Base-by-base conservation (phyloP, 306 rosid genomes). In the Lupinus albus region DNA sequence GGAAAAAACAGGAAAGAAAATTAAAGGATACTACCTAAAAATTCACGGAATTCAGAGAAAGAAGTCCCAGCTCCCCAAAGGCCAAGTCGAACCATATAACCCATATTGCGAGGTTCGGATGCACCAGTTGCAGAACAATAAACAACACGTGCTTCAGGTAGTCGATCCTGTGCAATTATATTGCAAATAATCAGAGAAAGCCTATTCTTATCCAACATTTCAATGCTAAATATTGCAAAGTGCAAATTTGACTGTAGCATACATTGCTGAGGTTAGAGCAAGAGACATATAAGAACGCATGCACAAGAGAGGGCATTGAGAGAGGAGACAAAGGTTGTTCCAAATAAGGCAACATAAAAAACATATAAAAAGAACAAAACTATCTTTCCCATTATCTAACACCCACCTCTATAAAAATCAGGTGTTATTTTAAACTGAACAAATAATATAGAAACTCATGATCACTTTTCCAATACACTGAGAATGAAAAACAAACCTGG, bases 111-210 rank as follows among this genome's bases (percentile, higher is more conserved):
- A 65, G 98, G 99, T 74, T 93, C 97, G 25, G 97, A 88, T 57
- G 99, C 97, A 61, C 99, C 99, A 64, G 99, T 93, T 36, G 99
- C 99, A 28, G 99, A 93, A 82, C 99, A 93, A 81, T 93, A 93
- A 72, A 90, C 72, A 75, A 93, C 87, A 51, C 97, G 97, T 64
- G 90, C 97, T 73, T 88, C 89, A 42, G 95, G 89, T 54, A 93
- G 90, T 76, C 82, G 83, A 70, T 82, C 97, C 99, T 93, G 90
- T 38, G 33, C 76, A 78, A 67, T 74, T 48, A 39, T 64, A 82
- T 46, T 47, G 66, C 68, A 61, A 61, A 42, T 28, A 30, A 11
- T 63, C 46, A 76, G 49, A 61, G 60, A 72, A 53, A 76, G 28
- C 15, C 21, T 58, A 70, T 47, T 41, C 46, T 45, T 42, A 51